A percentile compares a stretch with the other conserved stretches of the same genome.
These are phyloP conservation scores for Plasmodium ovale DNA, from an alignment of 169 alveolate genomes.

Conservation along the genomic window DNA sequence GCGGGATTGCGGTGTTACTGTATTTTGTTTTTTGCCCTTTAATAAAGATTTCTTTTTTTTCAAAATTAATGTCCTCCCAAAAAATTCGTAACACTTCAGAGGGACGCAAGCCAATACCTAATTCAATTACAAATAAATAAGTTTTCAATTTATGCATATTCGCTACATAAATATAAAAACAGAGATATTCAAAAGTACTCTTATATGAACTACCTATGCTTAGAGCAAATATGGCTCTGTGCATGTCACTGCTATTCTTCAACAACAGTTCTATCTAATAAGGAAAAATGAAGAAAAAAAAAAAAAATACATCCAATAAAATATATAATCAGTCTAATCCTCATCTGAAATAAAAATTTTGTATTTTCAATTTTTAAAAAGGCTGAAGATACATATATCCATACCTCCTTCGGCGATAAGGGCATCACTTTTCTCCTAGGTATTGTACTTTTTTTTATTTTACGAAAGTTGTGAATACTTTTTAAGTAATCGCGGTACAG, in stretches of 20 bases:
- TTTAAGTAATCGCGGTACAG: conserved; percentile 77
- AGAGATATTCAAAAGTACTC: neutral
- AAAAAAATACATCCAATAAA: conserved; percentile 3
- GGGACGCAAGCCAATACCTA: conserved; percentile 84
- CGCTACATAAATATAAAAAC: no score
- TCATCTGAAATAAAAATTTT: neutral
- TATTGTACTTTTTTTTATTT: conserved; percentile 79
- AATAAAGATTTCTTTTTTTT: conserved; percentile 66
- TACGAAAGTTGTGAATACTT: conserved; percentile 78
- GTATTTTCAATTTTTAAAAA: neutral
- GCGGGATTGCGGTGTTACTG: conserved; percentile 79
- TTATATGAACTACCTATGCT: conserved; percentile 63
- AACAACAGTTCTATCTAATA: conserved; percentile 76
- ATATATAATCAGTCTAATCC: neutral
- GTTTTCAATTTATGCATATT: neutral
- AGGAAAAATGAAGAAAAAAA: conserved; percentile 29
- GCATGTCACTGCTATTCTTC: conserved; percentile 78
- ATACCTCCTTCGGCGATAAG: conserved; percentile 60
- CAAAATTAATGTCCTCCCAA: conserved; percentile 83
- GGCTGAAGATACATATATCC: neutral
- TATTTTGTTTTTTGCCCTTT: conserved; percentile 82
- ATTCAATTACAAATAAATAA: neutral
- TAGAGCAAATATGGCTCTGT: conserved; percentile 80
- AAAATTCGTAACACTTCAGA: conserved; percentile 78
- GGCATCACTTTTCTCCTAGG: conserved; percentile 77